Conservation (phyloP, 192 early-diverging fungal species). For the Mortierella antarctica region DNA sequence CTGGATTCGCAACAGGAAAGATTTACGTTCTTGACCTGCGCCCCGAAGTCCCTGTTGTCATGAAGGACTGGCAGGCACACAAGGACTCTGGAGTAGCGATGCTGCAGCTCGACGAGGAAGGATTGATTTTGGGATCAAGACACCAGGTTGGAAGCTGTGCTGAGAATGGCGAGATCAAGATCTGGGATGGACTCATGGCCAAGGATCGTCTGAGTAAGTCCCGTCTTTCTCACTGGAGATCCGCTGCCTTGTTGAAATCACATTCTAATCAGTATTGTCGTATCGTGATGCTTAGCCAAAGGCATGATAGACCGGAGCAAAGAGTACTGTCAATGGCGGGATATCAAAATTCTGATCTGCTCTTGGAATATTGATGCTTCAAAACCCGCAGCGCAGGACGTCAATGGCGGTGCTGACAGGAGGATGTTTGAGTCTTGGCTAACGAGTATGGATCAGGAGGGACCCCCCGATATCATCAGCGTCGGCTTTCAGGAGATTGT, state of each 20-base stretch:
- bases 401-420: conserved; percentile 58
- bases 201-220: conserved; percentile 73
- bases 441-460: conserved; percentile 54
- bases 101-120: conserved; percentile 68
- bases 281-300: conserved; percentile 49
- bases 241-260: background rate
- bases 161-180: conserved; percentile 70
- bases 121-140: conserved; percentile 56
- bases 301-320: conserved; percentile 69
- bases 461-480: conserved; percentile 80
- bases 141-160: conserved; percentile 71
- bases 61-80: conserved; percentile 78
- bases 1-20: conserved; percentile 81
- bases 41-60: conserved; percentile 62
- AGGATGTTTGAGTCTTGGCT: conserved; percentile 61
- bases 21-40: conserved; percentile 77
- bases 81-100: conserved; percentile 58
- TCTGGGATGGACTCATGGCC: conserved; percentile 84
- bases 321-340: conserved; percentile 72
- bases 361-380: conserved; percentile 95
- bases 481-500: conserved; percentile 91
- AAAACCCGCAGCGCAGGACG: conserved; percentile 85
- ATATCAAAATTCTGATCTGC: conserved; percentile 80
- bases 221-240: background rate
- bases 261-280: background rate